Evolutionary conservation across 495 filamentous ascomycete species (phyloP).

Genomic region (Penicillium subrubescens): DNA sequence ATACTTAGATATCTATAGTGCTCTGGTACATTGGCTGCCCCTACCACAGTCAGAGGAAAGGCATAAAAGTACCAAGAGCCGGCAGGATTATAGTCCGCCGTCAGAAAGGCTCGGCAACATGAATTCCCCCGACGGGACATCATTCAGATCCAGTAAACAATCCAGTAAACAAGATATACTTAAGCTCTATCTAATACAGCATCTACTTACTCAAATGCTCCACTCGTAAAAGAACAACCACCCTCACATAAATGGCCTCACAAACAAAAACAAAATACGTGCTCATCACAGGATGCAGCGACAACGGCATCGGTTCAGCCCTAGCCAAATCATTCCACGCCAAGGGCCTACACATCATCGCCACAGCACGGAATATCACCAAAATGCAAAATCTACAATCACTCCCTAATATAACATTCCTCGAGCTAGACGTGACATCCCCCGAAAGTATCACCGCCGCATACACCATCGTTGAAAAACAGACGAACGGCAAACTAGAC

Average conservation of each 20-base stretch:
- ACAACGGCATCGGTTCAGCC: constrained; percentile 55
- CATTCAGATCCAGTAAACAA: not conserved
- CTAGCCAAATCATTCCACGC: constrained; percentile 53
- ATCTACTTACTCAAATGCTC: not conserved
- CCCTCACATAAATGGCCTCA: not conserved
- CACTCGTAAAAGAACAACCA: too few relatives aligned
- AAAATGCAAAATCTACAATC: constrained; percentile 34
- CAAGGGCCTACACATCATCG: constrained; percentile 56
- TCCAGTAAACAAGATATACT: too few relatives aligned
- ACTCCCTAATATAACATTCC: constrained; percentile 19
- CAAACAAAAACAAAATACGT: constrained; percentile 16
- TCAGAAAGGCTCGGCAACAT: not conserved
- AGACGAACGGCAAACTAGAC: constrained; percentile 39
- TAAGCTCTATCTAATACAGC: too few relatives aligned
- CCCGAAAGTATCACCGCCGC: constrained; percentile 34
- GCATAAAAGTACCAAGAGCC: not conserved
- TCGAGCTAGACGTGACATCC: constrained; percentile 7
- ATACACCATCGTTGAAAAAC: not conserved
- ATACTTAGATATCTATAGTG: too few relatives aligned
- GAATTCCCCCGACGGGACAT: not conserved
- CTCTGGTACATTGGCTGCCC: too few relatives aligned
- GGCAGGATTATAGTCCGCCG: not conserved
- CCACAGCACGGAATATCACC: constrained; percentile 49
- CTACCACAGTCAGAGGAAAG: too few relatives aligned
- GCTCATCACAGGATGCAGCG: constrained; percentile 51